Percentiles rank a stretch among this genome's conserved stretches.
These are phyloP conservation scores for Schizothecium vesticola DNA, from an alignment of 495 filamentous ascomycete species.

Conservation along the genomic window DNA sequence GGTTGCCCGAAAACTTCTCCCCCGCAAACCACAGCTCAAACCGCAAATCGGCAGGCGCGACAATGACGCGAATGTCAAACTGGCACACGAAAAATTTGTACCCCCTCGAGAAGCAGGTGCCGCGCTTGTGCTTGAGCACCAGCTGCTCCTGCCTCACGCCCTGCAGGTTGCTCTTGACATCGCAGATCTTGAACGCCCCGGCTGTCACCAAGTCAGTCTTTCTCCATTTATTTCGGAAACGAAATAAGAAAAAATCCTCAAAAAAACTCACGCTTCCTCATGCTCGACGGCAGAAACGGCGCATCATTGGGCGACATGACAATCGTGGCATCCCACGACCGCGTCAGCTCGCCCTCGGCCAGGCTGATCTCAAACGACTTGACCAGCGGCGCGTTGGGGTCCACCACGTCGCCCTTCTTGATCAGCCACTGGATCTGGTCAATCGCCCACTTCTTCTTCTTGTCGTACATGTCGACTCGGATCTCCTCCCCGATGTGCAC, in stretches of 20 bases:
- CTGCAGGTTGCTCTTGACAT: conserved; percentile 30
- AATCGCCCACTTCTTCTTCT: conserved; percentile 40
- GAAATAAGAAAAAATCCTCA: not conserved
- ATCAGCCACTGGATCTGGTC: conserved; percentile 55
- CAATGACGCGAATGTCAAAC: conserved; percentile 48
- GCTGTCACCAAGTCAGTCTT: conserved; percentile 24
- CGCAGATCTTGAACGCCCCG: conserved; percentile 42
- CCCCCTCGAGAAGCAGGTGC: conserved; percentile 33
- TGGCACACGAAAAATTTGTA: conserved; percentile 43
- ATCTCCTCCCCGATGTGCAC: conserved; percentile 42
- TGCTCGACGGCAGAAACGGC: conserved; percentile 37
- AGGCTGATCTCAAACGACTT: conserved; percentile 46
- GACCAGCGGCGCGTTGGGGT: conserved; percentile 32
- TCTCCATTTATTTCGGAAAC: not conserved
- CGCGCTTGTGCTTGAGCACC: conserved; percentile 28
- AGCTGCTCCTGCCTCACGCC: conserved; percentile 33
- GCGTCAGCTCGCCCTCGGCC: conserved; percentile 31
- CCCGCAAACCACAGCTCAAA: conserved; percentile 53
- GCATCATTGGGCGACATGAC: conserved; percentile 44
- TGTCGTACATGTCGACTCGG: conserved; percentile 39
- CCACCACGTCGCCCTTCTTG: conserved; percentile 41
- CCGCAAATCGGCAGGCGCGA: conserved; percentile 50
- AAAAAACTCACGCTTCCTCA: conserved; percentile 29
- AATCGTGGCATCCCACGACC: conserved; percentile 43
- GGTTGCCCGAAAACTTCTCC: conserved; percentile 39